These are phyloP conservation scores for Nakazawaea holstii DNA, from an alignment of 805 yeast species.

Conservation along the genomic window DNA sequence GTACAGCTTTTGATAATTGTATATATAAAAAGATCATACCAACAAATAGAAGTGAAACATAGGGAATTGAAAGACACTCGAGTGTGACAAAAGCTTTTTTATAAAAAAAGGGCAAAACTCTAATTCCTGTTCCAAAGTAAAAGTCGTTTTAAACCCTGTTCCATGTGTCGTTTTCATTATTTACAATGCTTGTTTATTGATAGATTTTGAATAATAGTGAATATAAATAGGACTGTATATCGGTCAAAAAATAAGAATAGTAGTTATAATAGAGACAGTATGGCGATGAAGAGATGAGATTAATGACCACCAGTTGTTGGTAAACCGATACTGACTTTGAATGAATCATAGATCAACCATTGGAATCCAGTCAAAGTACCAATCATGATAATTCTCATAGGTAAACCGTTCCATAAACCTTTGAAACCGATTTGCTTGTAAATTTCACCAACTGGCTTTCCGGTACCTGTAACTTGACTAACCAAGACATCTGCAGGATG, in stretches of 20 bases:
- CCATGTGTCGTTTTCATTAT: neutral
- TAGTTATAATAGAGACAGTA: neutral
- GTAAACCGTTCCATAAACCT: constrained; percentile 94
- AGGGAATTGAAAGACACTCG: neutral
- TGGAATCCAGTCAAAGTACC: constrained; percentile 97
- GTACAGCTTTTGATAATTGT: no score
- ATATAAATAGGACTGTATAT: no score
- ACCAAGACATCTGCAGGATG: constrained; percentile 99
- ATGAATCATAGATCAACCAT: constrained; percentile 95
- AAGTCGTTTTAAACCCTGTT: no score
- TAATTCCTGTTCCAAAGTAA: no score
- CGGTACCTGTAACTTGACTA: constrained; percentile 74
- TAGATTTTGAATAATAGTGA: no score
- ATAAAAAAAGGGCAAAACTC: no score
- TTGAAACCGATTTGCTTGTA: constrained; percentile 78
- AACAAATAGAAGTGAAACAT: neutral
- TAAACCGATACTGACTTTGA: constrained; percentile 89
- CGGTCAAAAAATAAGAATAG: no score
- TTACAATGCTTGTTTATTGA: neutral
- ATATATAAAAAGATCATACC: no score
- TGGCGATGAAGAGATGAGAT: neutral
- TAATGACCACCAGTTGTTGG: constrained; percentile 79
- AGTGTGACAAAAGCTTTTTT: no score
- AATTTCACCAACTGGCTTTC: constrained; percentile 65
- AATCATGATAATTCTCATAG: constrained; percentile 92